Percentiles rank a stretch among this genome's conserved stretches.
Evolutionary conservation across 352 stramenopile species (phyloP).

Genomic region (Phytophthora agathidicida): DNA sequence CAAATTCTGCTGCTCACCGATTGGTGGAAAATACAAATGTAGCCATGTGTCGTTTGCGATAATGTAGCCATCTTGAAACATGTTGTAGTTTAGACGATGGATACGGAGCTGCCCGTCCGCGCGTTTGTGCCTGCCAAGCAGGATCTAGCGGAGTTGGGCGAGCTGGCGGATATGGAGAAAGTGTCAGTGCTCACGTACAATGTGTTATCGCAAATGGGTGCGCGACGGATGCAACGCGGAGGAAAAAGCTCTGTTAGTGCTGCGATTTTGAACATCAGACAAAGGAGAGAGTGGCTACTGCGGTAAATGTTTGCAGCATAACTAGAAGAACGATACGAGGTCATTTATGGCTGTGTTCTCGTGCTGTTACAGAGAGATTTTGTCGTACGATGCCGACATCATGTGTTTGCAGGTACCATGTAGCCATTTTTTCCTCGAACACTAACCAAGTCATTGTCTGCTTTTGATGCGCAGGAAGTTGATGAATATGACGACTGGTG

Average conservation of each 20-base stretch:
- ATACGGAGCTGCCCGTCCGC: conserved; percentile 21
- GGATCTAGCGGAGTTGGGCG: conserved; percentile 48
- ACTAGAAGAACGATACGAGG: too few relatives aligned
- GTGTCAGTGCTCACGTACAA: conserved; percentile 84
- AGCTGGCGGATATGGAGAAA: conserved; percentile 59
- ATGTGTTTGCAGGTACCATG: conserved; percentile 75
- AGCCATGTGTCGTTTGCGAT: not conserved
- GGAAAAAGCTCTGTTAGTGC: conserved; percentile 56
- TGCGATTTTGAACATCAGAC: conserved; percentile 59
- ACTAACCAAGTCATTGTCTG: too few relatives aligned
- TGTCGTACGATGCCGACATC: conserved; percentile 82
- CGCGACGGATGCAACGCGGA: conserved; percentile 47
- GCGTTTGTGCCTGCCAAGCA: conserved; percentile 54
- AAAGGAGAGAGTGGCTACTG: conserved; percentile 61
- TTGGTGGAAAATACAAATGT: too few relatives aligned
- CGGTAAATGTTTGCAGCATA: too few relatives aligned
- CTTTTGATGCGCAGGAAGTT: conserved; percentile 57
- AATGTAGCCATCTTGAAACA: not conserved
- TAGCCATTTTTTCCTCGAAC: too few relatives aligned
- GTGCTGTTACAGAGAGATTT: conserved; percentile 57
- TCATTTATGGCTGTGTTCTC: not conserved
- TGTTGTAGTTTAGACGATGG: not conserved
- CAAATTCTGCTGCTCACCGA: too few relatives aligned
- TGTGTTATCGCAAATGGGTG: conserved; percentile 82
- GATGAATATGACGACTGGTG: conserved; percentile 91